Base-by-base conservation (phyloP, 1,284 basidiomycete genomes). In the Golubevia sp. region DNA sequence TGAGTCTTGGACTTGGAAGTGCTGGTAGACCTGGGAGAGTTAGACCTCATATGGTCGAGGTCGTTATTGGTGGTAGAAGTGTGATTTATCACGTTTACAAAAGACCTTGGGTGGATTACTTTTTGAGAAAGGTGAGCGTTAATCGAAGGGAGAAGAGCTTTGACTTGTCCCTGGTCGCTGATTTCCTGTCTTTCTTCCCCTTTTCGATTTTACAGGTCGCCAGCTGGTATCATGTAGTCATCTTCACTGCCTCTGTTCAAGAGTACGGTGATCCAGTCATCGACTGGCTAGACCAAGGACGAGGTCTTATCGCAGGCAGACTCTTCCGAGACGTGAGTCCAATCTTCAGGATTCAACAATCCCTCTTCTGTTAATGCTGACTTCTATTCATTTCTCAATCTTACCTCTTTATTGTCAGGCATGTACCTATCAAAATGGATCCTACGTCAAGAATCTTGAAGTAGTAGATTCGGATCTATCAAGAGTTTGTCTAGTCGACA, bases 211-310 rank as follows among this genome's bases (percentile, higher is more conserved):
- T 55, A 18, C 79, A 97, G 94, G 97, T 98, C 52, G 95, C 96
- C 24, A 88, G 91, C 49, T 99, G 96, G 96, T 99, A 99, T 86
- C 97, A 95, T 1, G 90, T 99, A 60, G 95, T 99, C 61, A 93
- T 99, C 70, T 99, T 96, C 85, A 99, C 96, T 20, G 97, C 96
- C 1, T 97, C 94, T 4, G 94, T 99, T 91, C 92, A 94, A 79
- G 96, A 99, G 85, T 99, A 99, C 84, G 96, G 96, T 63, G 96
- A 99, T 86, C 96, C 97, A 0, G 96, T 99, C 26, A 99, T 99
- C 74, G 97, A 99, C 85, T 99, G 97, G 96, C 86, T 99, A 63
- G 96, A 99, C 82, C 93, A 92, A 64, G 96, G 96, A 2, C 88
- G 93, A 55, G 85, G 84, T 0, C 91, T 99, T 62, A 89, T 99